These are phyloP conservation scores for Fusarium caatingaense DNA, from an alignment of 2,329 filamentous ascomycete species.

Conservation along the genomic window DNA sequence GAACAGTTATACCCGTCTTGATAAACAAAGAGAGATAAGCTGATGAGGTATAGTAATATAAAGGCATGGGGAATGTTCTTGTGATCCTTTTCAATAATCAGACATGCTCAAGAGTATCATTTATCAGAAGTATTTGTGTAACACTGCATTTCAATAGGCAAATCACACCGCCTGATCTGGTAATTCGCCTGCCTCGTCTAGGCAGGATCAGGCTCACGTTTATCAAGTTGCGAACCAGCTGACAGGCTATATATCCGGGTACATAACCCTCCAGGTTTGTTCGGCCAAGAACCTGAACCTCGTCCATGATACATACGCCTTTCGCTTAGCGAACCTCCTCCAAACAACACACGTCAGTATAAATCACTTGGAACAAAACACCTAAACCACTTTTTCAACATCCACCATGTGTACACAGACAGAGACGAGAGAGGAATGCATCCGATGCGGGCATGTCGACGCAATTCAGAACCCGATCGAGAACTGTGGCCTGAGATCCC, in stretches of 20 bases:
- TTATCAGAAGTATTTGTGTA: slow-evolving; percentile 25
- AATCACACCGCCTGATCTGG: slow-evolving; percentile 30
- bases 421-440: slow-evolving; percentile 33
- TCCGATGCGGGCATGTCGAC: slow-evolving; percentile 13
- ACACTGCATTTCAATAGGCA: slow-evolving; percentile 11
- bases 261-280: slow-evolving; percentile 10
- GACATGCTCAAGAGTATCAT: slow-evolving; percentile 12
- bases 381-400: neutral
- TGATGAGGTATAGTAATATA: neutral
- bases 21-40: neutral
- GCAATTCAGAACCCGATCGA: slow-evolving; percentile 21
- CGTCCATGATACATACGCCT: neutral
- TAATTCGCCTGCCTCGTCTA: slow-evolving; percentile 29
- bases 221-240: slow-evolving; percentile 37
- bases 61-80: neutral
- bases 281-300: slow-evolving; percentile 3
- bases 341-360: neutral
- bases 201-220: slow-evolving; percentile 27
- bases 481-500: slow-evolving; percentile 25
- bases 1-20: neutral
- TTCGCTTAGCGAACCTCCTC: neutral
- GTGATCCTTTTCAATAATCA: slow-evolving; percentile 1
- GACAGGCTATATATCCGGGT: slow-evolving; percentile 31
- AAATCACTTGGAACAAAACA: neutral
- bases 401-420: slow-evolving; percentile 32